These are phyloP conservation scores for Zancudomyces culisetae DNA, from an alignment of 371 early-diverging fungal genomes.

Conservation along the genomic window DNA sequence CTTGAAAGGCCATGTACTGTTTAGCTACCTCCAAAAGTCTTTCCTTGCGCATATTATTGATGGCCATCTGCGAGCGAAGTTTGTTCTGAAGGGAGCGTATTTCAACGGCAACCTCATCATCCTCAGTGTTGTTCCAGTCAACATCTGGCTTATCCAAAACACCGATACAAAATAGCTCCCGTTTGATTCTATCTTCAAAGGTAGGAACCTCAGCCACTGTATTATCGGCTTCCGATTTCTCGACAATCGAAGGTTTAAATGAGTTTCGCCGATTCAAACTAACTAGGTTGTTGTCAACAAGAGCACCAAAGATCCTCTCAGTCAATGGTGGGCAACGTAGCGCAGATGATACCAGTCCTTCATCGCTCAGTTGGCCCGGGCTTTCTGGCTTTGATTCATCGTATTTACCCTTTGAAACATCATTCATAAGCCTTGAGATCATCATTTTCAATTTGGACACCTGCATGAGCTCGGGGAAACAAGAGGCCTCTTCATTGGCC, in stretches of 20 bases:
- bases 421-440: slow-evolving; percentile 9
- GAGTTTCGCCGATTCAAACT: not conserved
- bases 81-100: slow-evolving; percentile 45
- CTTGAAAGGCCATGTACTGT: slow-evolving; percentile 63
- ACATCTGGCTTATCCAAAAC: slow-evolving; percentile 54
- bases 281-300: slow-evolving; percentile 40
- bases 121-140: slow-evolving; percentile 48
- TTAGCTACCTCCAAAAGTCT: slow-evolving; percentile 43
- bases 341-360: slow-evolving; percentile 33
- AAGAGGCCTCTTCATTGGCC: slow-evolving; percentile 56
- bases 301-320: slow-evolving; percentile 45
- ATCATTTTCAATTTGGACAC: slow-evolving; percentile 12
- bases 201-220: slow-evolving; percentile 7
- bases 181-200: slow-evolving; percentile 60
- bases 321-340: slow-evolving; percentile 42
- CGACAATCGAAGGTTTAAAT: not conserved
- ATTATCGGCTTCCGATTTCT: not conserved
- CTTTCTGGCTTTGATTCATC: slow-evolving; percentile 23
- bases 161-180: slow-evolving; percentile 61
- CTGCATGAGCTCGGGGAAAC: slow-evolving; percentile 28
- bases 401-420: slow-evolving; percentile 11
- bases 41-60: slow-evolving; percentile 46
- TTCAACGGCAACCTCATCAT: slow-evolving; percentile 63
- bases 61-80: slow-evolving; percentile 42
- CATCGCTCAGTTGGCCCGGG: slow-evolving; percentile 28